Base-by-base conservation (phyloP, 257 asterid genomes). In the Forsythia viridissima region DNA sequence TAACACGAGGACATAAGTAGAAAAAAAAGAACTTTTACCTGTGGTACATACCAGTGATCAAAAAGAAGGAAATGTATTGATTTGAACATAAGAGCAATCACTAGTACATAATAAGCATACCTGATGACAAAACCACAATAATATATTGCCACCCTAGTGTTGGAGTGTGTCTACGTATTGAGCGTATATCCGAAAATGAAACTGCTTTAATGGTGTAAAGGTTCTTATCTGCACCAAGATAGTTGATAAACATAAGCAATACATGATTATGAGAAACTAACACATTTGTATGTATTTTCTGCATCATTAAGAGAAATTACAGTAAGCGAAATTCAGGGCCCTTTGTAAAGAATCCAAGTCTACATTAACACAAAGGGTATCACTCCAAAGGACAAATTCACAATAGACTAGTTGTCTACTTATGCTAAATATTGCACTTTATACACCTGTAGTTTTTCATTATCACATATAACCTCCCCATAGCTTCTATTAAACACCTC, bases 331-430 rank as follows among this genome's bases (percentile, higher is more conserved):
- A 39, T 39, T 36, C 75, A 52, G 59, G 61, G 97, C 66, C 98
- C 99, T 90, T 96, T 92, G 90, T 93, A 96, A 16, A 98, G 99
- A 79, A 91, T 90, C 99, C 99, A 96, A 42, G 99, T 93, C 99
- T 96, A 80, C 63, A 84, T 70, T 46, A 75, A 70, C 84, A 48
- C 8, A 76, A 72, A 77, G 39, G 77, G 8, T 39, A 63, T 66
- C 30, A 83, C 63, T 51, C 44, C 48, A 40, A 76, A 37, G 38
- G 57, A 41, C 37, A 51, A n/a, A 52, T 70, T 37, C 65, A 73
- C 34, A 80, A 74, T 18, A 69, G 40, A 74, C 11, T 59, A 73
- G 48, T 44, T 43, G 20, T 51, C 39, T 20, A 20, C 36, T 21
- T 9, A 9, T 12, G 42, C 66, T 37, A 68, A 8, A 59, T 20